Conservation (phyloP, 1,284 basidiomycete species). For the Boletus smithii region DNA sequence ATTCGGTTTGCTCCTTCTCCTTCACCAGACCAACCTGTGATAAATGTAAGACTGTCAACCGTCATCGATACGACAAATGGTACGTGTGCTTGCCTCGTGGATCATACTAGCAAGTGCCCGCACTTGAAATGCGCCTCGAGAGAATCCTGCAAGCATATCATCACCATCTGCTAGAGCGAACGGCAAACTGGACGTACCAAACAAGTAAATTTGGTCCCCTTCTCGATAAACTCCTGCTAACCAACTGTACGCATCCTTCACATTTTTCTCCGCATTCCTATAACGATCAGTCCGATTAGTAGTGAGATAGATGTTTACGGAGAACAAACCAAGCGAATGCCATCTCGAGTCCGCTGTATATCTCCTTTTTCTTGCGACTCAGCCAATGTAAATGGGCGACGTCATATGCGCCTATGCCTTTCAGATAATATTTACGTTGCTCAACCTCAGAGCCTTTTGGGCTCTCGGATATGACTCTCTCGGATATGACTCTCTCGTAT, state of each 20-base stretch:
- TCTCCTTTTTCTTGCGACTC: background rate
- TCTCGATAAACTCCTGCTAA: slow-evolving; percentile 31
- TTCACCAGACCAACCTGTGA: slow-evolving; percentile 16
- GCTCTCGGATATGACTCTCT: background rate
- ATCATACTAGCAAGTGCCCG: slow-evolving; percentile 40
- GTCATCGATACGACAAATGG: slow-evolving; percentile 10
- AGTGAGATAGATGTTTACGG: background rate
- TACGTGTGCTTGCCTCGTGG: slow-evolving; percentile 15
- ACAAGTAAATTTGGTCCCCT: slow-evolving; percentile 38
- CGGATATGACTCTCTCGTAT: background rate
- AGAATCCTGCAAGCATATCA: slow-evolving; percentile 38
- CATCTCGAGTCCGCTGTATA: background rate
- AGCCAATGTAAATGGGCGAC: background rate
- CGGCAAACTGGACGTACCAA: slow-evolving; percentile 27
- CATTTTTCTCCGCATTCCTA: slow-evolving; percentile 19
- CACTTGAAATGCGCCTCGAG: slow-evolving; percentile 42
- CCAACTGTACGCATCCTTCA: slow-evolving; percentile 37
- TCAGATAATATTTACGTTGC: background rate
- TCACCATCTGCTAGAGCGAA: slow-evolving; percentile 30
- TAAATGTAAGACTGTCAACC: slow-evolving; percentile 24
- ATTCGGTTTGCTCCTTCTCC: slow-evolving; percentile 3
- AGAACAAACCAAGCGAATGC: slow-evolving; percentile 1
- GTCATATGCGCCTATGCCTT: background rate
- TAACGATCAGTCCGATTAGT: background rate
- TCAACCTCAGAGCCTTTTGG: background rate